phyloP scores from a whole-genome alignment of 306 rosid genomes.

The Castanea mollissima region DNA sequence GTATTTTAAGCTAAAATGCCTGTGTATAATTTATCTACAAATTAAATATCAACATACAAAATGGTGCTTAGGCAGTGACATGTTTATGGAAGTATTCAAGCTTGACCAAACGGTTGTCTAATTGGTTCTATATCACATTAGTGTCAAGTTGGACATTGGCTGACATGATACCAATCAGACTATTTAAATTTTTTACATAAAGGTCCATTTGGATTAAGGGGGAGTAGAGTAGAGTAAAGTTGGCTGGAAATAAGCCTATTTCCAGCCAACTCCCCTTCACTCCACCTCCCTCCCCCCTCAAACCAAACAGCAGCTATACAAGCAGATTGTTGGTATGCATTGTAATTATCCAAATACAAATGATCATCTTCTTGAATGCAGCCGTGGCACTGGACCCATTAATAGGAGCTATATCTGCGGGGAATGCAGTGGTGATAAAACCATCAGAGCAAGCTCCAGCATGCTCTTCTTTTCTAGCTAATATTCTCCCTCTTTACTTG shows the following conservation, averaged over 20 bases:
- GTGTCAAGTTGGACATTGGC: neutral
- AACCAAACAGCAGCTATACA: neutral
- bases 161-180: neutral
- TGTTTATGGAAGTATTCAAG: neutral
- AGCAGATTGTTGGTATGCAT: neutral
- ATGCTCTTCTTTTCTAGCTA: slow-evolving; percentile 68
- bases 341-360: neutral
- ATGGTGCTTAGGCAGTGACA: neutral
- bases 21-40: neutral
- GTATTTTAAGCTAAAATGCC: neutral
- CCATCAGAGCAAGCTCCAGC: slow-evolving; percentile 78
- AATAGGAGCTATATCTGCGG: slow-evolving; percentile 91
- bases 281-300: no score
- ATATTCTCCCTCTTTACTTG: slow-evolving; percentile 62
- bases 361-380: slow-evolving; percentile 22
- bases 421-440: slow-evolving; percentile 67
- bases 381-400: slow-evolving; percentile 83
- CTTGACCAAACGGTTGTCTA: neutral
- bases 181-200: neutral
- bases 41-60: neutral
- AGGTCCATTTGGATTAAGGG: no score
- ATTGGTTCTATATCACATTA: neutral
- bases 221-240: no score
- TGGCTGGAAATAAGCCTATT: no score
- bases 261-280: no score